Evolutionary conservation across 345 rosid species (phyloP).

Genomic region (Draba incana): DNA sequence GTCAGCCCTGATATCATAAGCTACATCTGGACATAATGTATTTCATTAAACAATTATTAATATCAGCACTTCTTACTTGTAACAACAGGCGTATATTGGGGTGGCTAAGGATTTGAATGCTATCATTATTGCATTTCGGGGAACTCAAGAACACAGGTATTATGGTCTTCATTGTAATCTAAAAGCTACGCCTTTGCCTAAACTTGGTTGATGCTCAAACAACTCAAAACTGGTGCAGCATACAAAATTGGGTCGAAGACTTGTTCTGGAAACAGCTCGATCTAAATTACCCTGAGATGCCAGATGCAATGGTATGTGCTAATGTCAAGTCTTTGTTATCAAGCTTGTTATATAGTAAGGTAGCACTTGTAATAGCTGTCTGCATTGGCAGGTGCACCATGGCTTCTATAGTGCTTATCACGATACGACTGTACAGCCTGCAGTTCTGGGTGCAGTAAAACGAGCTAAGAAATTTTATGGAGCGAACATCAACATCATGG

Average conservation of each 20-base stretch:
- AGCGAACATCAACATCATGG: constrained; percentile 57
- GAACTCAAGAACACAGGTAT: constrained; percentile 44
- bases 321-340: background rate
- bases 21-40: background rate
- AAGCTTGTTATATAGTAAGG: background rate
- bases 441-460: constrained; percentile 63
- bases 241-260: constrained; percentile 94
- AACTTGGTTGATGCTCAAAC: constrained; percentile 17
- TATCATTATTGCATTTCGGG: constrained; percentile 41
- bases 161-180: background rate
- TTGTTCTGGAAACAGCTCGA: constrained; percentile 95
- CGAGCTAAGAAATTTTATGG: constrained; percentile 66
- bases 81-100: constrained; percentile 55
- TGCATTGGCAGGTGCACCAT: constrained; percentile 74
- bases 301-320: constrained; percentile 83
- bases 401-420: constrained; percentile 93
- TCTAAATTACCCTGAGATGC: constrained; percentile 89
- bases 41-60: background rate
- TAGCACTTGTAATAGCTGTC: constrained; percentile 1
- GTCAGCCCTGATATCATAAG: constrained; percentile 39
- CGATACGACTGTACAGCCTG: constrained; percentile 87
- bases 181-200: constrained; percentile 1
- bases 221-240: constrained; percentile 49
- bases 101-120: constrained; percentile 44
- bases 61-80: constrained; percentile 10